phyloP scores from a whole-genome alignment of 1,284 basidiomycete species.

The Papiliotrema nemorosa region DNA sequence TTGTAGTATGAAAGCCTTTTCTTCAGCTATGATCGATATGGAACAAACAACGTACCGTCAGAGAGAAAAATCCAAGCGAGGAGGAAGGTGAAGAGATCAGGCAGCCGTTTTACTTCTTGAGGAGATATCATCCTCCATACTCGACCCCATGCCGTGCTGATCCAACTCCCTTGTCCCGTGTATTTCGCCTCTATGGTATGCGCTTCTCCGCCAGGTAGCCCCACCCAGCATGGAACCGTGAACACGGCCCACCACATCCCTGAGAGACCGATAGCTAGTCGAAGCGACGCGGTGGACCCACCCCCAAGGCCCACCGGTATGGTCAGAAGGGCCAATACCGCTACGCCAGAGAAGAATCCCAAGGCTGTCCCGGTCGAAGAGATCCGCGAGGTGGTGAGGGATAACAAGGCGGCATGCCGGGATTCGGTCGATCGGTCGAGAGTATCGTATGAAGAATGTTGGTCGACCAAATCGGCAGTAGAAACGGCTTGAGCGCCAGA shows the following conservation, averaged over 20 bases:
- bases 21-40: not conserved
- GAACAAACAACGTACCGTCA: constrained; percentile 59
- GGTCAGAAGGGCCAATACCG: constrained; percentile 69
- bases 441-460: constrained; percentile 9
- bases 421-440: constrained; percentile 11
- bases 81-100: constrained; percentile 79
- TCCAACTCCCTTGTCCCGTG: constrained; percentile 1
- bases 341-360: constrained; percentile 66
- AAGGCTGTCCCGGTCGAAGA: constrained; percentile 77
- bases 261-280: constrained; percentile 72
- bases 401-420: constrained; percentile 51
- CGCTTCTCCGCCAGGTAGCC: constrained; percentile 56
- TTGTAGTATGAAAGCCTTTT: constrained; percentile 46
- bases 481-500: not conserved
- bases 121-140: constrained; percentile 61
- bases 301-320: constrained; percentile 65
- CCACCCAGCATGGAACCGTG: constrained; percentile 67
- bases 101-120: constrained; percentile 65
- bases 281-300: constrained; percentile 68
- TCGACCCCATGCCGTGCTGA: constrained; percentile 32
- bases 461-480: constrained; percentile 5
- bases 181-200: constrained; percentile 41
- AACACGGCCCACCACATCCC: constrained; percentile 82
- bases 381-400: constrained; percentile 68
- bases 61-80: constrained; percentile 87